Evolutionary conservation across 2,329 filamentous ascomycete genomes (phyloP).

Genomic region (Aspergillus clavatus): DNA sequence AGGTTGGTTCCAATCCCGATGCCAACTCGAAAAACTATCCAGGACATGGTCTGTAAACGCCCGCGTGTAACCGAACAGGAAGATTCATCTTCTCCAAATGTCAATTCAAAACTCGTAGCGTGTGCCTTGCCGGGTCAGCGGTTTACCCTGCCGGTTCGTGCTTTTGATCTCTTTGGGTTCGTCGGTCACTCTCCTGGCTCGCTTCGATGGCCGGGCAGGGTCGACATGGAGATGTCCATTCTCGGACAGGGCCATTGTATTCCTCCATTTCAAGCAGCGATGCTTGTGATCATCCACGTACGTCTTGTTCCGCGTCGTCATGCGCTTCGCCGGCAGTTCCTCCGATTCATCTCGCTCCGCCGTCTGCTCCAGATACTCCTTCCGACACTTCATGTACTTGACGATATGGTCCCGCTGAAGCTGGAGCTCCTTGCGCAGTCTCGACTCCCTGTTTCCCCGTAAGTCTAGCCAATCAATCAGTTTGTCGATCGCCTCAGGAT

Average conservation of each 20-base stretch:
- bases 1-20: conserved; percentile 8
- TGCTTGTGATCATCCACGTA: conserved; percentile 53
- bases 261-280: conserved; percentile 62
- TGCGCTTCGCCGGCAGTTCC: conserved; percentile 47
- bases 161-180: conserved; percentile 37
- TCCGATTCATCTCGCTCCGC: conserved; percentile 47
- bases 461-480: conserved; percentile 86
- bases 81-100: too few species aligned
- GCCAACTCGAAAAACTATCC: conserved; percentile 1
- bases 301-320: conserved; percentile 61
- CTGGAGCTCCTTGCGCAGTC: conserved; percentile 80
- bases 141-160: conserved; percentile 47
- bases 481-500: conserved; percentile 69
- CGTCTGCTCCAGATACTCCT: conserved; percentile 60
- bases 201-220: conserved; percentile 48
- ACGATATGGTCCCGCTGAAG: conserved; percentile 70
- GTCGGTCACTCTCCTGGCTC: conserved; percentile 43
- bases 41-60: conserved; percentile 1
- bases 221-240: conserved; percentile 59
- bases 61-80: background rate
- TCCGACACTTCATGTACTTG: conserved; percentile 74
- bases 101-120: conserved; percentile 41
- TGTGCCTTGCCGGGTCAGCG: conserved; percentile 48
- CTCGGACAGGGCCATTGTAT: conserved; percentile 55
- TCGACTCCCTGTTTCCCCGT: conserved; percentile 78